phyloP scores from a whole-genome alignment of 805 yeast species.

The Cyberlindnera maritima region DNA sequence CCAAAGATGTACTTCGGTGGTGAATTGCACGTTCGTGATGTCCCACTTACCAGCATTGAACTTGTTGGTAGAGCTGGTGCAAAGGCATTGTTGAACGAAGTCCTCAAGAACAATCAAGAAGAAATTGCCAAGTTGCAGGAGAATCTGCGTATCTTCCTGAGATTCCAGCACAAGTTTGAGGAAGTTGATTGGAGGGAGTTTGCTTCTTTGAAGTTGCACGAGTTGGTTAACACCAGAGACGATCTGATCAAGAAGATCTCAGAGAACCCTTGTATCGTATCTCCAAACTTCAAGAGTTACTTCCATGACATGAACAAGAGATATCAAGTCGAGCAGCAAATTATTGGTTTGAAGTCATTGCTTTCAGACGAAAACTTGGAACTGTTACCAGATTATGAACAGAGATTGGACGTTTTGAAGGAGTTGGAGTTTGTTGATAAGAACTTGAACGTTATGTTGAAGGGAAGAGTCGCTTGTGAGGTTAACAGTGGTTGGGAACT shows the following conservation, averaged over 20 bases:
- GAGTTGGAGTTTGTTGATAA: conserved; percentile 79
- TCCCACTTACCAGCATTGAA: conserved; percentile 41
- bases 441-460: conserved; percentile 71
- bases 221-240: conserved; percentile 37
- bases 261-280: conserved; percentile 28
- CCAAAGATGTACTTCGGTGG: conserved; percentile 29
- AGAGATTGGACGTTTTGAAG: conserved; percentile 73
- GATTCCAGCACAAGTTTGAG: conserved; percentile 39
- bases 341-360: conserved; percentile 53
- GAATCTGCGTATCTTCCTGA: conserved; percentile 36
- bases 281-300: conserved; percentile 44
- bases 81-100: conserved; percentile 8
- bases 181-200: conserved; percentile 41
- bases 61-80: conserved; percentile 38
- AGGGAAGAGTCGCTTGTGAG: conserved; percentile 94
- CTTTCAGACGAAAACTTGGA: conserved; percentile 88
- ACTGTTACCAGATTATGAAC: conserved; percentile 89
- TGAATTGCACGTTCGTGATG: conserved; percentile 33
- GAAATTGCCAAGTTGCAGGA: conserved; percentile 36
- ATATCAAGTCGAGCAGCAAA: conserved; percentile 44
- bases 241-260: conserved; percentile 32
- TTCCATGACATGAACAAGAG: conserved; percentile 45
- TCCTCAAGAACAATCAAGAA: conserved; percentile 15
- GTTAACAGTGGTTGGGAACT: conserved; percentile 89
- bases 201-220: conserved; percentile 35